Base-by-base conservation (phyloP, 768 basidiomycete genomes). In the Termitomyces sp. region DNA sequence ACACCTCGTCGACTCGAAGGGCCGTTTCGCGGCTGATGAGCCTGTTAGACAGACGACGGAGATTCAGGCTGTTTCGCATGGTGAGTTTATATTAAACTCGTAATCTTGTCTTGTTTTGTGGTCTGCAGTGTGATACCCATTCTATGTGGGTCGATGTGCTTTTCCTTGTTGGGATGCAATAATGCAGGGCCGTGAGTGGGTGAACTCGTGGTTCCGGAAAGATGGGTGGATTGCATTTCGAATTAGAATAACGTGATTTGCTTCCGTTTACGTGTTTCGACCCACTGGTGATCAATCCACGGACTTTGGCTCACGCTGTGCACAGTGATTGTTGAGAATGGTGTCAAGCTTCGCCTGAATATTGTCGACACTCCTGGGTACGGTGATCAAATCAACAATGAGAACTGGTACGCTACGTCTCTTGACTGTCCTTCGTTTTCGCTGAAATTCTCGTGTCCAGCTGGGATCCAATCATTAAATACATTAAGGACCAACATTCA, bases 401-500 rank as follows among this genome's bases (percentile, higher is more conserved):
- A 99, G 73, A 90, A 90, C 72, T 98, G 97, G 92, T 94, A 66
- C 48, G 86, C 72, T 29, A 37, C 37, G 41, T 53, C 59, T 37
- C 57, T 10, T 53, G 32, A 34, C 9, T 48, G 47, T 50, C 55
- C 1, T 5, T 32, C 31, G 48, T 52, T 42, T 34, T 27, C 12
- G 26, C 18, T 37, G 18, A 39, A 4, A 24, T 32, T 60, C 42
- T 42, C 36, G 27, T 39, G 0, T 42, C n/a, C 59, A 95, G 92
- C 80, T 99, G 96, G 96, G 96, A 99, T 68, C 92, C 96, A 43
- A 98, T 99, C 67, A 82, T 98, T 71, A 98, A 97, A 74, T 97
- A 99, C 73, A 98, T 98, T 80, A 94, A 95, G 78, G 96, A 98
- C 80, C 96, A 98, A 71, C 96, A 98, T 79, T 94, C 92, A 70